These are phyloP conservation scores for Blastobotrys arbuscula DNA, from an alignment of 1,139 yeast genomes.

Conservation along the genomic window DNA sequence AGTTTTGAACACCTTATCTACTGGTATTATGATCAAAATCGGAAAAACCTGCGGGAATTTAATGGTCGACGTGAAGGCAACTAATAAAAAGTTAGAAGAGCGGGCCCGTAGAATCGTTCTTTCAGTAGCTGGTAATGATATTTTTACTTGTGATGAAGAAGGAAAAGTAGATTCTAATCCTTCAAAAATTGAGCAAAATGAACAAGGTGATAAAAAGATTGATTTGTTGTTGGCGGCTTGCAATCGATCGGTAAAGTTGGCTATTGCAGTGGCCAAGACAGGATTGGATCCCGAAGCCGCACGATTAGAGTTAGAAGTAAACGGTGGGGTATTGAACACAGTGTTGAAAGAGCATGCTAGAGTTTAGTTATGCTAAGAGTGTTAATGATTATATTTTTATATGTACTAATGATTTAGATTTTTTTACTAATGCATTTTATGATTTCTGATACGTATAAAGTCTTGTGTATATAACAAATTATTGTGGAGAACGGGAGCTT, in stretches of 20 bases:
- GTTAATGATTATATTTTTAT: background rate
- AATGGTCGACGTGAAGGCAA: constrained; percentile 27
- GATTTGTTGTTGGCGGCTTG: constrained; percentile 12
- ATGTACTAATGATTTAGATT: background rate
- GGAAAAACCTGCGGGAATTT: constrained; percentile 29
- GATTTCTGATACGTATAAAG: too few relatives aligned
- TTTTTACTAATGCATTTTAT: background rate
- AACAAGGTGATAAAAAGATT: constrained; percentile 10
- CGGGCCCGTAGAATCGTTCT: constrained; percentile 24
- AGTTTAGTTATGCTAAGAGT: background rate
- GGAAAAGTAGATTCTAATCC: constrained; percentile 2
- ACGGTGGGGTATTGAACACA: constrained; percentile 15
- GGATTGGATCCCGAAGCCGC: constrained; percentile 22
- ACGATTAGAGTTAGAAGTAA: constrained; percentile 14
- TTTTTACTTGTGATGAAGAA: constrained; percentile 10
- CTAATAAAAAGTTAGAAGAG: constrained; percentile 23
- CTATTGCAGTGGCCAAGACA: constrained; percentile 25
- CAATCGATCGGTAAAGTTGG: constrained; percentile 22
- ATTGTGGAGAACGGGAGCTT: too few relatives aligned
- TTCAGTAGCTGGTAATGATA: constrained; percentile 18
- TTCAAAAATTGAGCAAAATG: background rate
- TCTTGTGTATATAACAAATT: too few relatives aligned
- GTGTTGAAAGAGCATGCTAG: constrained; percentile 13
- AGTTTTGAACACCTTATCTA: constrained; percentile 27
- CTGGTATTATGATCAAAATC: constrained; percentile 25